Percentiles rank a stretch among this genome's conserved stretches.
phyloP scores from a whole-genome alignment of 805 yeast species.

The Candida sakaeoensis region DNA sequence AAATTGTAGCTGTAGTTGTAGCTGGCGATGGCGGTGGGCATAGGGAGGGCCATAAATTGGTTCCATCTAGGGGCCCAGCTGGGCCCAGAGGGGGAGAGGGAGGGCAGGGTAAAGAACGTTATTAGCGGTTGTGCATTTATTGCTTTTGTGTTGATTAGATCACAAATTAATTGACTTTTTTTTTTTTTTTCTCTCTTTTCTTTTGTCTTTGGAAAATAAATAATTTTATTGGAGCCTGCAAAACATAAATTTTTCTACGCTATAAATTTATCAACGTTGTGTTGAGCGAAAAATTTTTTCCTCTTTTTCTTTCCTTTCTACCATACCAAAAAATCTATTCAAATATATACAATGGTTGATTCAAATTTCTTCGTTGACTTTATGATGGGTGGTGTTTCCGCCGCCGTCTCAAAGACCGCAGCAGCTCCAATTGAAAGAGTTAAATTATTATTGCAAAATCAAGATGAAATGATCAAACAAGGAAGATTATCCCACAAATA shows the following conservation, averaged over 20 bases:
- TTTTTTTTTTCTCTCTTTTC: too few relatives aligned
- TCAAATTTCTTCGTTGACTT: slow-evolving; percentile 42
- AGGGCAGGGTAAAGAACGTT: too few relatives aligned
- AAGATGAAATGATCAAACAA: slow-evolving; percentile 97
- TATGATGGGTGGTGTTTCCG: slow-evolving; percentile 99
- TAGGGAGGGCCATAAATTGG: too few relatives aligned
- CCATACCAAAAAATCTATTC: slow-evolving; percentile 9
- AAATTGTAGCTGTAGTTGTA: too few relatives aligned
- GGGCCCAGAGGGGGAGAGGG: too few relatives aligned
- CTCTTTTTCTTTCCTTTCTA: slow-evolving; percentile 7
- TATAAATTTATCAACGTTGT: neutral
- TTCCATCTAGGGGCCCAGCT: too few relatives aligned
- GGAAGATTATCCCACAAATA: slow-evolving; percentile 86
- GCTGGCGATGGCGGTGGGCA: too few relatives aligned
- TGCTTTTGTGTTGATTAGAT: too few relatives aligned
- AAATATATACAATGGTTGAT: slow-evolving; percentile 15
- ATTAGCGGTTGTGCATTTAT: too few relatives aligned
- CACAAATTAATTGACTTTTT: too few relatives aligned
- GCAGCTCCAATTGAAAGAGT: slow-evolving; percentile 98
- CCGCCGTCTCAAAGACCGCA: slow-evolving; percentile 97
- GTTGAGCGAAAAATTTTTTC: slow-evolving; percentile 5
- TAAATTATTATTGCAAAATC: slow-evolving; percentile 93
- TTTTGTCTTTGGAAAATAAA: too few relatives aligned
- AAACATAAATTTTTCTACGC: too few relatives aligned
- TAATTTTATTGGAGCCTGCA: neutral